Percentiles rank a stretch among this genome's conserved stretches.
Evolutionary conservation across 2,329 filamentous ascomycete species (phyloP).

Genomic region (Claviceps monticola): DNA sequence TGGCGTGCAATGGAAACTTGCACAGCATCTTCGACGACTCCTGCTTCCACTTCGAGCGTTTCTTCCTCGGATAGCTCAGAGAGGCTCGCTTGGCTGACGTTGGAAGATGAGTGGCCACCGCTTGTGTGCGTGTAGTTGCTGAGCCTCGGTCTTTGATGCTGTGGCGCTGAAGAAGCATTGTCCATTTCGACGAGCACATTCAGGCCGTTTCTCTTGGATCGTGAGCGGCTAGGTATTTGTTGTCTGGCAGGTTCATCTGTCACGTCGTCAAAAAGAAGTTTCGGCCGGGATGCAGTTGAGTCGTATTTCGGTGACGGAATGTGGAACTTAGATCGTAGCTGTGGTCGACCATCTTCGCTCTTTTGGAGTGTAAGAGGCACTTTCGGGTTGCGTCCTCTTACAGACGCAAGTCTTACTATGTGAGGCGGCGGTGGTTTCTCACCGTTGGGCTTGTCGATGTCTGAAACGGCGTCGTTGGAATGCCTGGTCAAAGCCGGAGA

Average conservation of each 20-base stretch:
- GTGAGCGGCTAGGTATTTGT: neutral
- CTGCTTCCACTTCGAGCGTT: conserved; percentile 9
- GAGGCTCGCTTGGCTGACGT: neutral
- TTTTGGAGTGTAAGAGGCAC: neutral
- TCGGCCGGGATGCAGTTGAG: neutral
- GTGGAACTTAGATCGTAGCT: conserved; percentile 7
- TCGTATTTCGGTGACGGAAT: conserved; percentile 1
- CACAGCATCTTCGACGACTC: conserved; percentile 38
- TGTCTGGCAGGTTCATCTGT: neutral
- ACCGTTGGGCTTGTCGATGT: neutral
- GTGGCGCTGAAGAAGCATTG: neutral
- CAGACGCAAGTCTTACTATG: conserved; percentile 5
- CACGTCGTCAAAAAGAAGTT: neutral
- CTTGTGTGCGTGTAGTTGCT: neutral
- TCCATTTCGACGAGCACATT: neutral
- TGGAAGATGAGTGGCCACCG: neutral
- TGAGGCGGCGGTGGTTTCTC: neutral
- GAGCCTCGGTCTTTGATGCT: neutral
- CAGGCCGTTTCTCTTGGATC: neutral
- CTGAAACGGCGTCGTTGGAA: conserved; percentile 20
- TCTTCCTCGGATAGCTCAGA: conserved; percentile 1
- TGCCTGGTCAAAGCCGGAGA: conserved; percentile 38
- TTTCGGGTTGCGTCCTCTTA: neutral
- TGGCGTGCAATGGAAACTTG: conserved; percentile 55
- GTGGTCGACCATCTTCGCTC: neutral